phyloP scores from a whole-genome alignment of 2,329 filamentous ascomycete species.

The Escovopsis weberi region DNA sequence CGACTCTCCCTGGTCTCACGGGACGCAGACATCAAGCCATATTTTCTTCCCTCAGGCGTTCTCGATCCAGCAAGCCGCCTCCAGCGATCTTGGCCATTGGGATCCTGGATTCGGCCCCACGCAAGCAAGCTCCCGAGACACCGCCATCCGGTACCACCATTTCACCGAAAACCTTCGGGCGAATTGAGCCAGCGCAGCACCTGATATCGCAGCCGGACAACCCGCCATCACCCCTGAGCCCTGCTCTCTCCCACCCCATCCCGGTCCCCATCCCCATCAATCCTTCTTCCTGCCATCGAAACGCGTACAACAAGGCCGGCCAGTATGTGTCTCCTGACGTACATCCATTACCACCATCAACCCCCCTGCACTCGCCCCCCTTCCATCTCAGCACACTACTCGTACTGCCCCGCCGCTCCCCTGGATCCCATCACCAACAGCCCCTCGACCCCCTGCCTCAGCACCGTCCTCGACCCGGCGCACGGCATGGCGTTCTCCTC shows the following conservation, averaged over 20 bases:
- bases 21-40: constrained; percentile 1
- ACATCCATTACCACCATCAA: constrained; percentile 36
- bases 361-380: constrained; percentile 26
- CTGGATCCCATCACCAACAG: constrained; percentile 15
- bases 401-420: constrained; percentile 24
- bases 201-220: constrained; percentile 1
- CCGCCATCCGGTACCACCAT: constrained; percentile 2
- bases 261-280: neutral
- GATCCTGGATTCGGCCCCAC: too few relatives aligned
- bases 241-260: neutral
- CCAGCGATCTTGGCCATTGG: too few relatives aligned
- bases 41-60: neutral
- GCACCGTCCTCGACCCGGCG: constrained; percentile 15
- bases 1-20: too few relatives aligned
- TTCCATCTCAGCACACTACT: constrained; percentile 27
- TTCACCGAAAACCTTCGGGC: constrained; percentile 4
- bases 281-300: neutral
- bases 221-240: neutral
- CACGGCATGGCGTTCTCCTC: constrained; percentile 7
- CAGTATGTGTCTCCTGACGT: constrained; percentile 35
- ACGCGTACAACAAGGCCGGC: neutral
- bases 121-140: constrained; percentile 13
- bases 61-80: neutral
- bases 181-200: neutral
- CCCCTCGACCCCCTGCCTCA: constrained; percentile 10